Evolutionary conservation across 2,329 filamentous ascomycete genomes (phyloP).

Genomic region (Xylariaceae sp.): DNA sequence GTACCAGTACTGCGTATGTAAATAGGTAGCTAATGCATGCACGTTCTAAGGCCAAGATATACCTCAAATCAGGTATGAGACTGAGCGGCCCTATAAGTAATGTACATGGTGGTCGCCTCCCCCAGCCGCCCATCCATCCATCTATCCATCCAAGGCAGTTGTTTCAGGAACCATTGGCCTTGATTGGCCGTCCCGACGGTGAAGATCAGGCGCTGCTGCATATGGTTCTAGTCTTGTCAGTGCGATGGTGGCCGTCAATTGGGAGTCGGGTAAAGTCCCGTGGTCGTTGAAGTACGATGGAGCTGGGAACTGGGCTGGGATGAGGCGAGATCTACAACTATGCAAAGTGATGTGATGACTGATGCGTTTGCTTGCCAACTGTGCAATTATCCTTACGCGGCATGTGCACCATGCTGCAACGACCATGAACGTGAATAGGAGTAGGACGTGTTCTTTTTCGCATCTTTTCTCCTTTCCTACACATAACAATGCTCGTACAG

Average conservation of each 20-base stretch:
- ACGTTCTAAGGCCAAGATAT: constrained; percentile 23
- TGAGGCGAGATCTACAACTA: constrained; percentile 1
- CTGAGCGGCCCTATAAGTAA: too few species aligned
- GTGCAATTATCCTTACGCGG: too few species aligned
- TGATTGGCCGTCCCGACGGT: constrained; percentile 28
- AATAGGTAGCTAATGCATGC: background rate
- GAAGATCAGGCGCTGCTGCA: constrained; percentile 27
- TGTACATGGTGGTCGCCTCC: too few species aligned
- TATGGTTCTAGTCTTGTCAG: constrained; percentile 18
- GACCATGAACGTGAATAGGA: too few species aligned
- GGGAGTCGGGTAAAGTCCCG: constrained; percentile 2
- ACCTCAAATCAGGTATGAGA: constrained; percentile 11
- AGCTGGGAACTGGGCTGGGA: constrained; percentile 9
- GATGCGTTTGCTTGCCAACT: background rate
- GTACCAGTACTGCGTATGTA: too few species aligned
- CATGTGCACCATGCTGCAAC: too few species aligned
- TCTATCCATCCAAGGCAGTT: constrained; percentile 15
- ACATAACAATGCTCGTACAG: too few species aligned
- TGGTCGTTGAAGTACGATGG: constrained; percentile 1
- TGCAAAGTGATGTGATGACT: constrained; percentile 4
- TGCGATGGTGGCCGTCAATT: constrained; percentile 18
- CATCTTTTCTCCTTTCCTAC: too few species aligned
- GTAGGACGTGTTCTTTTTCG: too few species aligned
- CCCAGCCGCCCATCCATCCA: background rate
- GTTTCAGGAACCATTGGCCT: constrained; percentile 15